These are phyloP conservation scores for Phanerochaete sordida DNA, from an alignment of 768 basidiomycete genomes.

Conservation along the genomic window DNA sequence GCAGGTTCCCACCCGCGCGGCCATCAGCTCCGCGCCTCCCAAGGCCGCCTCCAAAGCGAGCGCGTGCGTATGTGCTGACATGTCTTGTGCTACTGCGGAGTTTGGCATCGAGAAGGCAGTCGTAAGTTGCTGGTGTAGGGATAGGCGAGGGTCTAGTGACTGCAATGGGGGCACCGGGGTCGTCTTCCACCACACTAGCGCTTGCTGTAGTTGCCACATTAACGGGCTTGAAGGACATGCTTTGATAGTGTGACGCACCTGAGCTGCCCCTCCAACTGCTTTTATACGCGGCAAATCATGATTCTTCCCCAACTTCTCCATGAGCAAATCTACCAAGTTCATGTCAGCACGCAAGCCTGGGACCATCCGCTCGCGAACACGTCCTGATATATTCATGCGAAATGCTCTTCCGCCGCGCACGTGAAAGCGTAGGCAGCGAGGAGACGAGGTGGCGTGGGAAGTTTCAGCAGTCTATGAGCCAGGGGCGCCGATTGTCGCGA, in stretches of 20 bases:
- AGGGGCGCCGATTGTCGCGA: neutral
- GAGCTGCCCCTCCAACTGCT: slow-evolving; percentile 75
- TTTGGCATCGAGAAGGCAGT: slow-evolving; percentile 69
- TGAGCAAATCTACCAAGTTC: slow-evolving; percentile 52
- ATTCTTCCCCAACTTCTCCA: slow-evolving; percentile 69
- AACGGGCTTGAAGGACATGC: neutral
- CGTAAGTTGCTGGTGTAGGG: slow-evolving; percentile 66
- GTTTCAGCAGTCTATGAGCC: neutral
- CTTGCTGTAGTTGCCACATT: slow-evolving; percentile 38
- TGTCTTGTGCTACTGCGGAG: slow-evolving; percentile 74
- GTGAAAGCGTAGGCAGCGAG: neutral
- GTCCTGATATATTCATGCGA: neutral
- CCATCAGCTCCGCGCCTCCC: slow-evolving; percentile 77
- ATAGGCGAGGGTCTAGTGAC: slow-evolving; percentile 66
- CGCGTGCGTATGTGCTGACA: slow-evolving; percentile 76
- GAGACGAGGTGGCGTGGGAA: slow-evolving; percentile 2
- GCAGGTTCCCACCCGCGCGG: slow-evolving; percentile 68
- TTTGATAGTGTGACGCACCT: slow-evolving; percentile 41
- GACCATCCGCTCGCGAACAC: neutral
- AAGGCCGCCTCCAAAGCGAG: slow-evolving; percentile 71
- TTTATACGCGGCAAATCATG: slow-evolving; percentile 71
- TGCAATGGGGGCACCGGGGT: slow-evolving; percentile 71
- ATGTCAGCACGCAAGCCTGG: neutral
- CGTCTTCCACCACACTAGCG: slow-evolving; percentile 86
- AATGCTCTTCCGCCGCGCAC: neutral